Evolutionary conservation across 768 basidiomycete species (phyloP).

Genomic region (Lactarius indigo): DNA sequence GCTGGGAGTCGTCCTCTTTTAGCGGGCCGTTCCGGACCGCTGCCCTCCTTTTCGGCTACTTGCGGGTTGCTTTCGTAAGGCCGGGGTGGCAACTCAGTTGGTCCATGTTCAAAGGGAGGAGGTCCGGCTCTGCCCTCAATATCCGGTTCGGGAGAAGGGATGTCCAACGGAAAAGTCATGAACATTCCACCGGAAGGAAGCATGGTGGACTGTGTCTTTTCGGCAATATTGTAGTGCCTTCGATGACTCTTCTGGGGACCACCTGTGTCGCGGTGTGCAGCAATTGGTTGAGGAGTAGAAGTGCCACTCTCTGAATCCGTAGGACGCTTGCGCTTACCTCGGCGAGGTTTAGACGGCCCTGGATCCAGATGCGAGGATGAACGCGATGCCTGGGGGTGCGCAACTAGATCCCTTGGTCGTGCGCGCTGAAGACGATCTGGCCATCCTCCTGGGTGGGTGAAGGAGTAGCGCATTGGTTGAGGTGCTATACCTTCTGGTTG

Average conservation of each 20-base stretch:
- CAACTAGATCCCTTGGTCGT: constrained; percentile 4
- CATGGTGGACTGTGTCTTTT: constrained; percentile 25
- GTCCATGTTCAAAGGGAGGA: constrained; percentile 23
- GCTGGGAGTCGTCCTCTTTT: constrained; percentile 19
- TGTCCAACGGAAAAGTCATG: constrained; percentile 24
- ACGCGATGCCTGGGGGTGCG: constrained; percentile 2
- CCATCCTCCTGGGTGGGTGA: constrained; percentile 24
- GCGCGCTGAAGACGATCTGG: constrained; percentile 16
- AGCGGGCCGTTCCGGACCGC: constrained; percentile 11
- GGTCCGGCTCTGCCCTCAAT: constrained; percentile 8
- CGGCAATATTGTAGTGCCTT: constrained; percentile 23
- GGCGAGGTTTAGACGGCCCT: constrained; percentile 3
- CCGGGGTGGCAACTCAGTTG: constrained; percentile 22
- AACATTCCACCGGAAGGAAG: constrained; percentile 26
- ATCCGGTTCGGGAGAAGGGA: constrained; percentile 22
- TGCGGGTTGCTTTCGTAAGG: constrained; percentile 9
- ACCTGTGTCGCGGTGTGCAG: constrained; percentile 12
- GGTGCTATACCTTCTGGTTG: constrained; percentile 24
- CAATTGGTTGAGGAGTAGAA: constrained; percentile 4
- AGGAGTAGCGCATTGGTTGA: constrained; percentile 20
- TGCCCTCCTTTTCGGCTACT: constrained; percentile 1
- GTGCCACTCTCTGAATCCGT: constrained; percentile 9
- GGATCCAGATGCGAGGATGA: neutral
- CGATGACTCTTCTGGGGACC: constrained; percentile 19
- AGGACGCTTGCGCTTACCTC: constrained; percentile 19